Conservation (phyloP, 208 protist species). For the Leishmania gerbilli region DNA sequence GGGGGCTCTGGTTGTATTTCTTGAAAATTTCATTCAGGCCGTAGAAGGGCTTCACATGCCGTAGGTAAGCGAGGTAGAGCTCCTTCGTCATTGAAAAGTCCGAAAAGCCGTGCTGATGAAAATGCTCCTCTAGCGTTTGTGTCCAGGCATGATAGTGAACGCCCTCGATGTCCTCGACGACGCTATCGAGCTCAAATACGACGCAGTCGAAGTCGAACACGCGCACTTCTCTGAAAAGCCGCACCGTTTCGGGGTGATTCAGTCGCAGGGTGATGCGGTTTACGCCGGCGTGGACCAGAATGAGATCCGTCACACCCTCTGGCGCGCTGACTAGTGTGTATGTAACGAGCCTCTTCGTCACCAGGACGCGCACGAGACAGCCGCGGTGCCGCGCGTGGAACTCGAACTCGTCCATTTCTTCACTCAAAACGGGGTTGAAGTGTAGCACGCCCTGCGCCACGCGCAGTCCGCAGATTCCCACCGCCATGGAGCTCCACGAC, state of each 20-base stretch:
- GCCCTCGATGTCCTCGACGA: slow-evolving; percentile 80
- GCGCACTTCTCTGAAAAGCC: slow-evolving; percentile 70
- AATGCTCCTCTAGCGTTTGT: slow-evolving; percentile 71
- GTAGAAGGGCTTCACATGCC: slow-evolving; percentile 64
- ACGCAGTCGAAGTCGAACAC: slow-evolving; percentile 91
- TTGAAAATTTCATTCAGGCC: slow-evolving; percentile 70
- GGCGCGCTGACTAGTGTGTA: slow-evolving; percentile 69
- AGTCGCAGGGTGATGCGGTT: slow-evolving; percentile 64
- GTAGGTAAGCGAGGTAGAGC: slow-evolving; percentile 86
- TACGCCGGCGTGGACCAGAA: slow-evolving; percentile 76
- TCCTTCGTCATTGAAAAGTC: slow-evolving; percentile 69
- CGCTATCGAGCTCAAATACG: slow-evolving; percentile 87
- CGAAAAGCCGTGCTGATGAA: slow-evolving; percentile 44
- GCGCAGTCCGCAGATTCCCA: slow-evolving; percentile 85
- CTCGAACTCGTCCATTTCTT: slow-evolving; percentile 77
- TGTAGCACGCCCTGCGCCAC: slow-evolving; percentile 73
- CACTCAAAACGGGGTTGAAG: slow-evolving; percentile 81
- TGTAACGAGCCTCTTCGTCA: slow-evolving; percentile 66
- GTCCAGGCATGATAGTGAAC: slow-evolving; percentile 90
- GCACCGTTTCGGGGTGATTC: slow-evolving; percentile 63
- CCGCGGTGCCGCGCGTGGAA: slow-evolving; percentile 77
- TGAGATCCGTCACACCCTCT: slow-evolving; percentile 44
- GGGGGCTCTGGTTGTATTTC: slow-evolving; percentile 45
- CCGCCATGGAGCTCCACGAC: slow-evolving; percentile 78
- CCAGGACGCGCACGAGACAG: slow-evolving; percentile 71